Base-by-base conservation (phyloP, 495 filamentous ascomycete genomes). In the Amniculicola lignicola region DNA sequence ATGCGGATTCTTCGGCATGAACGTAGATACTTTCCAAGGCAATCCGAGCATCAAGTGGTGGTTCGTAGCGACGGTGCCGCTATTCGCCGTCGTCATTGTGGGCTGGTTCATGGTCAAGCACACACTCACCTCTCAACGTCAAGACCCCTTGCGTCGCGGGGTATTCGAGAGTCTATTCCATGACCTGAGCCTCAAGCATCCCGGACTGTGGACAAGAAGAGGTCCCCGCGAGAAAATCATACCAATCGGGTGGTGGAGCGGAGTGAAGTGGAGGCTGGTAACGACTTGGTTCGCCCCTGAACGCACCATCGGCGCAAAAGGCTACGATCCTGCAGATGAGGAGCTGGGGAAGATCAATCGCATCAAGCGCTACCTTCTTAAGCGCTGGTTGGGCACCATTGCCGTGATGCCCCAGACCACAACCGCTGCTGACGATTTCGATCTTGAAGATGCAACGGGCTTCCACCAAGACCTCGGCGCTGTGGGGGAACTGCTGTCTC, bases 1-100 rank as follows among this genome's bases (percentile, higher is more conserved):
- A 9, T 67, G 66, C 33, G 67, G 71, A 5, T 75, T 79, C 58
- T 79, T 80, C 48, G 79, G 79, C 38, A 81, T 82, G 78, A 78
- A 78, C 54, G 75, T 80, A 23, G 65, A 70, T 46, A 65, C 67
- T 18, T 75, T 80, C 48, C 12, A 37, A 9, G 31, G 24, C n/a
- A 60, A 72, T 21, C 78, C 77, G 6, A 66, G 54, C 15, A 74
- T 81, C 21, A 76, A 72, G 66, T 82, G 74, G 72, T 80, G 73
- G 52, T 80, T 81, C 63, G 68, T 77, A 24, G 39, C 68, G 16
- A 65, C 71, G 0, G 50, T 75, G 31, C 77, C 78, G 1, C 67
- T 81, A 52, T 70, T 78, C 66, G 11, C 71, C 4, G 29, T 77
- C 14, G 68, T 81, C 22, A 19, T 79, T n/a, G 37, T 70, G 12